These are phyloP conservation scores for Sphaerosporella brunnea DNA, from an alignment of 495 filamentous ascomycete genomes.

Conservation along the genomic window DNA sequence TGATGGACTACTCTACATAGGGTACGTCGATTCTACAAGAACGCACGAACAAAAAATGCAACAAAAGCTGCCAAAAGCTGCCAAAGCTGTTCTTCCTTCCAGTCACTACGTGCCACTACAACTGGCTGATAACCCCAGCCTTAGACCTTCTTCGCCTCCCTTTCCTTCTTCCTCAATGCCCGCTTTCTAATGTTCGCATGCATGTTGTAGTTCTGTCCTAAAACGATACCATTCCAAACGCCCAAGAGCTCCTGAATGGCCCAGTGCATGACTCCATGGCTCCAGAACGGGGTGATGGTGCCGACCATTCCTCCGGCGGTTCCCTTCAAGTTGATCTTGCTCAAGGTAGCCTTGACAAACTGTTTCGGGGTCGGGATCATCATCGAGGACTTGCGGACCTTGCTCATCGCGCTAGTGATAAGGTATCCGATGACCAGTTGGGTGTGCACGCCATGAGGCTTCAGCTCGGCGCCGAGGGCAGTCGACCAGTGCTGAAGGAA, in stretches of 20 bases:
- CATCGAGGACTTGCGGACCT: conserved; percentile 59
- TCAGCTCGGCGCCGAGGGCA: conserved; percentile 66
- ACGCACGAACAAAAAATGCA: too few species aligned
- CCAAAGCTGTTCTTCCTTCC: too few species aligned
- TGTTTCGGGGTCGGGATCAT: conserved; percentile 61
- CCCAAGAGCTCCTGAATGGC: conserved; percentile 54
- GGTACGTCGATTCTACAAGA: too few species aligned
- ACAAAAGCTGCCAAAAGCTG: too few species aligned
- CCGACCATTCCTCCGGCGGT: conserved; percentile 55
- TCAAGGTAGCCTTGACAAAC: conserved; percentile 63
- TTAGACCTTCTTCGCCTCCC: conserved; percentile 39
- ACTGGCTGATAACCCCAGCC: background rate
- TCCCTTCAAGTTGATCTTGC: conserved; percentile 63
- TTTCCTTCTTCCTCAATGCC: conserved; percentile 73
- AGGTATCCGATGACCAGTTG: conserved; percentile 78
- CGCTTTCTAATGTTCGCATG: conserved; percentile 73
- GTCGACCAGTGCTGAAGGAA: conserved; percentile 95
- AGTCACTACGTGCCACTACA: too few species aligned
- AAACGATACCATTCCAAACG: conserved; percentile 40
- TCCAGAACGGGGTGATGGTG: conserved; percentile 84
- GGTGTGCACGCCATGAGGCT: conserved; percentile 59
- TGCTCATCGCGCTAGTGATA: conserved; percentile 88
- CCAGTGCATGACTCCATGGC: conserved; percentile 78
- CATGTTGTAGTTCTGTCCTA: conserved; percentile 56
- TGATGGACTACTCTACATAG: too few species aligned